Evolutionary conservation across 176 grass and related monocot genomes (phyloP), one percentile per base, ranked within the genome.

Genomic region (Hordeum marinum): DNA sequence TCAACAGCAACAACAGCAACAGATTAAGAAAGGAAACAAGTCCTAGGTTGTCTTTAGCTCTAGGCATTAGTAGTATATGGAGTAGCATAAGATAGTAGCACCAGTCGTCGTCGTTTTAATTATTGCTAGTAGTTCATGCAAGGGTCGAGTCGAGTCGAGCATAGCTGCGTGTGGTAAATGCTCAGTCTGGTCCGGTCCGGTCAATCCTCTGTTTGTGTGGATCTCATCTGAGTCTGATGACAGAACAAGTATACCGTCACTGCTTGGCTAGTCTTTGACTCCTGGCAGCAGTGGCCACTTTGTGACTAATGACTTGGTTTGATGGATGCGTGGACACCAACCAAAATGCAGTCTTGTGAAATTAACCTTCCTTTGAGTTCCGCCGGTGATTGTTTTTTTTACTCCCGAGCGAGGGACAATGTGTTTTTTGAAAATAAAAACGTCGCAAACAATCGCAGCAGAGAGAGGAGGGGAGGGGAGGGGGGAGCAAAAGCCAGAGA

Each of bases 41-140:
- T 90, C 42, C 75, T 90, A 79, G 84, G 58, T 83, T 61, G 45
- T 83, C 26, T 84, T 83, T 83, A 90, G 88, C 59, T 48, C 39
- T 81, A 89, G 77, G 48, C 18, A 42, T 27, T 29, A 87, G 34
- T 79, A 81, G 32, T 87, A 48, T 57, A 57, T 57, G 54, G 54
- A 57, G 54, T 7, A 20, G 54, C 54, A 57, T 57, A 57, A 57
- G 20, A 57, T 57, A 41, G 8, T 41, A 57, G 18, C 17, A 52
- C 50, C 54, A 9, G 18, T 25, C 39, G 68, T 25, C 39, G 68
- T 89, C 65, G 26, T 64, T 65, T 86, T 83, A 81, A 72, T 25
- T 69, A 73, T 35, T 83, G 76, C 55, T 6, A 29, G 1, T 31
- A 58, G 34, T 65, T 85, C 32, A n/a, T 76, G 11, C 69, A 23